Conservation (phyloP, 2,329 filamentous ascomycete genomes). For the Penicillium sp. region DNA sequence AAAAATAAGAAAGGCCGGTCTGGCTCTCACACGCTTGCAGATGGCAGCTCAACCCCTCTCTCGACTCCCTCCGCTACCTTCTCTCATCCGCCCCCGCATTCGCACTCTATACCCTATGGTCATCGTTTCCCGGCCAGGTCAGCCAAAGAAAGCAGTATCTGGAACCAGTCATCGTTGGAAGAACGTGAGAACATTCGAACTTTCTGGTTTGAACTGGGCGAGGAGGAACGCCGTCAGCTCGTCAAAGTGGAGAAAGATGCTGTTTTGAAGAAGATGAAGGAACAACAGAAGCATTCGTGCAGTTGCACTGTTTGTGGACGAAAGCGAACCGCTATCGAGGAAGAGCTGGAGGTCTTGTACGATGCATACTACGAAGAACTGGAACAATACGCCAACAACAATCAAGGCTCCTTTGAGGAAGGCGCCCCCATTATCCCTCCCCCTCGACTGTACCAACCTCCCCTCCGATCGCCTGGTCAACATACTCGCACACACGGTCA, state of each 20-base stretch:
- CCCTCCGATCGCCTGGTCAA: conserved; percentile 57
- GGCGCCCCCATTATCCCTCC: conserved; percentile 70
- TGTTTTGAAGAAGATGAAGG: conserved; percentile 98
- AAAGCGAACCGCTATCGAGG: conserved; percentile 95
- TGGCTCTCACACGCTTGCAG: conserved; percentile 41
- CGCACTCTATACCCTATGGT: conserved; percentile 49
- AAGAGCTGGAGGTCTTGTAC: conserved; percentile 95
- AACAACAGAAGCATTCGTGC: conserved; percentile 98
- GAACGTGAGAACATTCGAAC: conserved; percentile 97
- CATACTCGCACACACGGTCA: conserved; percentile 57
- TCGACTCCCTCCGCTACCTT: conserved; percentile 50
- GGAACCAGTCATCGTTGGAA: conserved; percentile 93
- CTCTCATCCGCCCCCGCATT: conserved; percentile 47
- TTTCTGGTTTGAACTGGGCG: conserved; percentile 93
- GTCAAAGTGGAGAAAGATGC: conserved; percentile 99
- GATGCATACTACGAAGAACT: conserved; percentile 98
- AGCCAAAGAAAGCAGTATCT: conserved; percentile 79
- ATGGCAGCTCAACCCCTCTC: conserved; percentile 45
- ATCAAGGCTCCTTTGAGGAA: conserved; percentile 64
- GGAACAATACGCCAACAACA: conserved; percentile 92
- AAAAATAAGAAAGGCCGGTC: conserved; percentile 44
- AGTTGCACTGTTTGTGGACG: conserved; percentile 96
- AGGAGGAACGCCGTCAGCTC: conserved; percentile 90
- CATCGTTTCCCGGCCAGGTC: conserved; percentile 50
- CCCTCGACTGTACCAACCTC: conserved; percentile 65